Evolutionary conservation across 1,284 basidiomycete species (phyloP).

Genomic region (Apiotrichum domesticum): DNA sequence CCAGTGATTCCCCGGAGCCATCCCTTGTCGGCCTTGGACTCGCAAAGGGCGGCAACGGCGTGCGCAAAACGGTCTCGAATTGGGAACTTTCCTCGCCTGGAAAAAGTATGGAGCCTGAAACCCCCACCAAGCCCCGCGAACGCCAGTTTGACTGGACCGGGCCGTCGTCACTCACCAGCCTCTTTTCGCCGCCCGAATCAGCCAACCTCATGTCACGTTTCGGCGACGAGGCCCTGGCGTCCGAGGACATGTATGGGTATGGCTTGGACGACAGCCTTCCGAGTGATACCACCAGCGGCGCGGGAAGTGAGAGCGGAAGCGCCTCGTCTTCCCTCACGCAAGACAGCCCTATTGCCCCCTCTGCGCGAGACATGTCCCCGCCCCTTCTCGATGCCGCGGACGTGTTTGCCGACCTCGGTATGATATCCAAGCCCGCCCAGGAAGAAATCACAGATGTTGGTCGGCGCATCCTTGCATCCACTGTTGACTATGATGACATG

Average conservation of each 20-base stretch:
- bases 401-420: constrained; percentile 6
- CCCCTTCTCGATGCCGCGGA: constrained; percentile 9
- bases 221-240: constrained; percentile 30
- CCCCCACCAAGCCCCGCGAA: not conserved
- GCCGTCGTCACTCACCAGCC: constrained; percentile 6
- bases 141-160: not conserved
- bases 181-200: constrained; percentile 11
- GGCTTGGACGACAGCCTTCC: not conserved
- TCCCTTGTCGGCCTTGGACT: constrained; percentile 25
- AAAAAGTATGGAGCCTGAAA: constrained; percentile 17
- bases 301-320: not conserved
- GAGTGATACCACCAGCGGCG: not conserved
- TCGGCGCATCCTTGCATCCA: constrained; percentile 16
- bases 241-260: constrained; percentile 27
- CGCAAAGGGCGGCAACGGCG: constrained; percentile 28
- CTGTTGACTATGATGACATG: constrained; percentile 17
- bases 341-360: not conserved
- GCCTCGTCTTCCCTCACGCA: not conserved
- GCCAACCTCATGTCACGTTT: not conserved
- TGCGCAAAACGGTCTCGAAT: constrained; percentile 33
- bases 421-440: not conserved
- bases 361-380: not conserved
- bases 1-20: constrained; percentile 10
- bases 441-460: constrained; percentile 9
- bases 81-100: constrained; percentile 31